phyloP scores from a whole-genome alignment of 331 rosid species.

The Acacia concinna region DNA sequence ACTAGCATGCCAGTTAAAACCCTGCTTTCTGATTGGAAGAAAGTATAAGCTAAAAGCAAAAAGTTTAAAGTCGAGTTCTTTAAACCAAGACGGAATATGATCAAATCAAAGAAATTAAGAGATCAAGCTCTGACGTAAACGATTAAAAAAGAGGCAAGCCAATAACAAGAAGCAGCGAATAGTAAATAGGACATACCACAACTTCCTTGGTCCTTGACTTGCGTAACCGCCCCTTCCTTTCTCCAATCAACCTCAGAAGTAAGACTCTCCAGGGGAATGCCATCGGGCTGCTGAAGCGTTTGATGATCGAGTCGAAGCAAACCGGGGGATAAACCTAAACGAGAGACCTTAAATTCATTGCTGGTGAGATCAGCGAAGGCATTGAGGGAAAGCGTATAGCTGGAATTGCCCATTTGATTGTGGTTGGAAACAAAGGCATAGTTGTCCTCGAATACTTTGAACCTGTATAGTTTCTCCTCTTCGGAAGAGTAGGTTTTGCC shows the following conservation, averaged over 20 bases:
- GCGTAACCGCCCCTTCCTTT: conserved; percentile 66
- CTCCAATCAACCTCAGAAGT: conserved; percentile 87
- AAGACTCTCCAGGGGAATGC: conserved; percentile 16
- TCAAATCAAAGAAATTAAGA: neutral
- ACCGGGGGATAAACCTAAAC: conserved; percentile 64
- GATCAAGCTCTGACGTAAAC: neutral
- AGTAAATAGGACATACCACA: conserved; percentile 54
- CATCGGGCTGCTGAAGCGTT: conserved; percentile 24
- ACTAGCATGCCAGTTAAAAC: neutral
- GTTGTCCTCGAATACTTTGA: conserved; percentile 66
- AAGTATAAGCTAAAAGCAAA: conserved; percentile 3
- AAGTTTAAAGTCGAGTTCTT: too few relatives aligned
- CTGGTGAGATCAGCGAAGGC: conserved; percentile 83
- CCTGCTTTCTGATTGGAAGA: neutral
- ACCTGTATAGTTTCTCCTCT: conserved; percentile 55
- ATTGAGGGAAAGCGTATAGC: conserved; percentile 70
- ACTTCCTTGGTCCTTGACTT: conserved; percentile 79
- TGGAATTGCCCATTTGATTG: conserved; percentile 51
- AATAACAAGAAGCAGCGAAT: neutral
- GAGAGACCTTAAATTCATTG: conserved; percentile 81
- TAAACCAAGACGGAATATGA: neutral
- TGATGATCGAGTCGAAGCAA: conserved; percentile 30
- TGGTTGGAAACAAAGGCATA: conserved; percentile 52
- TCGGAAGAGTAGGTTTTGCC: conserved; percentile 62
- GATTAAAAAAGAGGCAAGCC: neutral